Evolutionary conservation across 768 basidiomycete genomes (phyloP).

Genomic region (Rhizopogon roseolus): DNA sequence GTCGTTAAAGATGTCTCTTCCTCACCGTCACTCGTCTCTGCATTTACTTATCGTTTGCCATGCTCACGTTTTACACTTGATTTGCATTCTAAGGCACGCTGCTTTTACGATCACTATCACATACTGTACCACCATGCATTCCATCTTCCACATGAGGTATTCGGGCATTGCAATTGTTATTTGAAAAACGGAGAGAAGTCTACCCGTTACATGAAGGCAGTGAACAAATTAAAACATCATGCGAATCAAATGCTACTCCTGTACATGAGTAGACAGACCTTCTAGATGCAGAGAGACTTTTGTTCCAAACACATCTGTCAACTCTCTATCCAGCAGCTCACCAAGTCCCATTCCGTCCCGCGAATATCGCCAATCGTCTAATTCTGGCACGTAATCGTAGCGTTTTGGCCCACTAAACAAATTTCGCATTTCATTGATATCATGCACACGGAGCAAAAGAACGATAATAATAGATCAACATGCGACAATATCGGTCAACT

Average conservation of each 20-base stretch:
- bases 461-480: not conserved
- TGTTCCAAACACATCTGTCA: constrained; percentile 38
- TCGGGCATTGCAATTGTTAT: not conserved
- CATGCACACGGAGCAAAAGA: not conserved
- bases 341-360: constrained; percentile 62
- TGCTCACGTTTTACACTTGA: not conserved
- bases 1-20: not conserved
- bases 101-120: not conserved
- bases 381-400: constrained; percentile 65
- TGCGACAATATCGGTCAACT: not conserved
- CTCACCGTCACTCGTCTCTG: not conserved
- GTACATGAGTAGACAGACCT: constrained; percentile 18
- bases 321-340: constrained; percentile 63
- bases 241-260: constrained; percentile 8
- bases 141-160: not conserved
- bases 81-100: not conserved
- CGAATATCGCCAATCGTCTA: constrained; percentile 69
- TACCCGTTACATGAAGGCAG: not conserved
- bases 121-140: not conserved
- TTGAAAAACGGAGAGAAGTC: not conserved
- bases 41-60: not conserved
- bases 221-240: not conserved
- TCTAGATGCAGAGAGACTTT: constrained; percentile 29
- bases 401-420: constrained; percentile 80
- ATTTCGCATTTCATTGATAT: not conserved